These are phyloP conservation scores for Metschnikowia peoriensis DNA, from an alignment of 805 yeast species.

Conservation along the genomic window DNA sequence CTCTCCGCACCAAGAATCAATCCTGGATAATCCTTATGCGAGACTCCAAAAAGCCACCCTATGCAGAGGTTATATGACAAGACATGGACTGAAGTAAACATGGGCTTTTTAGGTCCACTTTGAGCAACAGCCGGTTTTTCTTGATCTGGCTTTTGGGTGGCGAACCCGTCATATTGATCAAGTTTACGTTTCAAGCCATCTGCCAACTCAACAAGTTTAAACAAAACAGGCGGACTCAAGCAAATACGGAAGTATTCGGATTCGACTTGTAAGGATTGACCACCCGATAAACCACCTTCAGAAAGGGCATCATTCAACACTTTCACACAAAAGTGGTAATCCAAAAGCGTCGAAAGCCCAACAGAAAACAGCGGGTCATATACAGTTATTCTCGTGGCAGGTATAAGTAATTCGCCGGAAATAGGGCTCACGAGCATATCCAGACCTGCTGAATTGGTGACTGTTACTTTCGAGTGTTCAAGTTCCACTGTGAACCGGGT, in stretches of 20 bases:
- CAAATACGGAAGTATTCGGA: slow-evolving; percentile 60
- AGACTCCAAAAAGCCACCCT: slow-evolving; percentile 72
- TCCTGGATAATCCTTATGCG: slow-evolving; percentile 56
- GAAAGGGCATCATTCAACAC: slow-evolving; percentile 33
- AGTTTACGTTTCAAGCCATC: slow-evolving; percentile 22
- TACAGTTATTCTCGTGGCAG: slow-evolving; percentile 41
- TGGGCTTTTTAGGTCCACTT: not conserved
- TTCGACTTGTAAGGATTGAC: slow-evolving; percentile 53
- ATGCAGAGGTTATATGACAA: slow-evolving; percentile 64
- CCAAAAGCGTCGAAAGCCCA: slow-evolving; percentile 42
- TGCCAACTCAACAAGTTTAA: slow-evolving; percentile 34
- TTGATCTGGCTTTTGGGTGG: not conserved
- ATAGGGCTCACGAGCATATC: slow-evolving; percentile 18
- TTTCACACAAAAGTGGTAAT: slow-evolving; percentile 46
- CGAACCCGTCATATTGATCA: slow-evolving; percentile 1
- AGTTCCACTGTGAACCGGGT: slow-evolving; percentile 35
- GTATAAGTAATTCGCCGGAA: slow-evolving; percentile 40
- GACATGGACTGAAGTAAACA: slow-evolving; percentile 47
- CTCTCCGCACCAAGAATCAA: slow-evolving; percentile 75
- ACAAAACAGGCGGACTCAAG: slow-evolving; percentile 50
- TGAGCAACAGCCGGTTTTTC: not conserved
- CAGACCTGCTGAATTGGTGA: slow-evolving; percentile 17
- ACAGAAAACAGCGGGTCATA: slow-evolving; percentile 38
- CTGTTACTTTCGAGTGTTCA: slow-evolving; percentile 30
- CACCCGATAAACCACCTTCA: slow-evolving; percentile 17